Percentiles rank a stretch among this genome's conserved stretches.
phyloP scores from a whole-genome alignment of 2,329 filamentous ascomycete species.

The Clonostachys chloroleuca region DNA sequence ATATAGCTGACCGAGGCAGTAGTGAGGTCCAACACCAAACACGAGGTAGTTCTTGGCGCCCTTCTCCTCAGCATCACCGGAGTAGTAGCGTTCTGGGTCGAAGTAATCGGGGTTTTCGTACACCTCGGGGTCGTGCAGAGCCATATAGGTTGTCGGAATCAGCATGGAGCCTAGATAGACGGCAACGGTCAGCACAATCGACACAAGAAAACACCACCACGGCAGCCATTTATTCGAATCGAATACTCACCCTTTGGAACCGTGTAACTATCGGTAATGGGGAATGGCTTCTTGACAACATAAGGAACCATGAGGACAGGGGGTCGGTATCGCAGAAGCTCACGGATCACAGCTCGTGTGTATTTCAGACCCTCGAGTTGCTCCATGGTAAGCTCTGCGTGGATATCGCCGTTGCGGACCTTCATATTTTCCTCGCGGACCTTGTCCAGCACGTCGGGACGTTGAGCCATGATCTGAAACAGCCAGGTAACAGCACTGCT shows the following conservation, averaged over 20 bases:
- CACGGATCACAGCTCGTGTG: slow-evolving; percentile 86
- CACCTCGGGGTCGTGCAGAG: slow-evolving; percentile 87
- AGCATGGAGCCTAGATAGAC: slow-evolving; percentile 72
- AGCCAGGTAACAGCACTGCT: slow-evolving; percentile 92
- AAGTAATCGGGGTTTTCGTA: slow-evolving; percentile 87
- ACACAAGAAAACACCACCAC: background rate
- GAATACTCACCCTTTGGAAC: slow-evolving; percentile 69
- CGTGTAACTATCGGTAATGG: slow-evolving; percentile 83
- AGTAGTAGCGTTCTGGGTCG: slow-evolving; percentile 88
- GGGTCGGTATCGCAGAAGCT: slow-evolving; percentile 88
- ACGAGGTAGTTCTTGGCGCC: slow-evolving; percentile 93
- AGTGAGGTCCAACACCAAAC: slow-evolving; percentile 93
- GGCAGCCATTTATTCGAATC: no score
- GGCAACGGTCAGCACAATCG: background rate
- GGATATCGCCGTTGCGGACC: slow-evolving; percentile 68
- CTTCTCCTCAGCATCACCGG: slow-evolving; percentile 81
- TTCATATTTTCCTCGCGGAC: slow-evolving; percentile 86
- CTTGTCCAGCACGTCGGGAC: slow-evolving; percentile 86
- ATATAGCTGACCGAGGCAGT: slow-evolving; percentile 92
- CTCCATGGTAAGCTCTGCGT: slow-evolving; percentile 72
- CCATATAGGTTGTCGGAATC: slow-evolving; percentile 84
- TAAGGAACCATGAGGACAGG: slow-evolving; percentile 98
- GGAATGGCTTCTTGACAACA: slow-evolving; percentile 90
- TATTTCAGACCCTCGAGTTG: slow-evolving; percentile 85
- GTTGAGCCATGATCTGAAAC: slow-evolving; percentile 90